Base-by-base conservation (phyloP, 2,329 filamentous ascomycete species). In the Colletotrichum plurivorum region DNA sequence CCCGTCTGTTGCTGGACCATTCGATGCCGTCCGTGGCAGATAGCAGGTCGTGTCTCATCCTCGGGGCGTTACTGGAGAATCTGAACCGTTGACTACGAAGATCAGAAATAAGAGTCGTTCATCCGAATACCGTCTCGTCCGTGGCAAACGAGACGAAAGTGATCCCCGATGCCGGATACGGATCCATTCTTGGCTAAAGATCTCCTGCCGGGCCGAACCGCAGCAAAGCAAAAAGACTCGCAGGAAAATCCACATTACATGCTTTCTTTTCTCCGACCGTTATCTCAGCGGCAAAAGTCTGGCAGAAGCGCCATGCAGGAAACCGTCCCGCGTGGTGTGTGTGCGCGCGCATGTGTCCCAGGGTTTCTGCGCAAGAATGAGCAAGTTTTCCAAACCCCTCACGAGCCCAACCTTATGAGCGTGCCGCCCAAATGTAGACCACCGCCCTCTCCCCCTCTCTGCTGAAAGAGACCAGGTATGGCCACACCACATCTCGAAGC, bases 351-450 rank as follows among this genome's bases (percentile, higher is more conserved):
- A 2, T 43, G 46, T 6, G 43, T n/a, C 16, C 43, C 15, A n/a
- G 16, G 27, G 2, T 41, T 5, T n/a, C 48, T 66, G 69, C 61
- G 69, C 60, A 56, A 65, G 66, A 59, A 70, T 70, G 69, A 71
- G 69, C 69, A 71, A 71, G 69, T 71, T 71, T 67, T 36, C 9
- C 48, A 46, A 48, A 39, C 46, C 56, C 57, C 39, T 36, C 49
- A 27, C 59, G 41, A 36, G 43, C 46, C 5, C 25, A 15, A 20
- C 46, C 16, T 25, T 10, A 13, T 16, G 43, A 43, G 22, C 22
- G 2, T 25, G 22, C 22, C 20, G 54, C 31, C 31, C 31, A 36
- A 36, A 36, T 36, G 10, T 36, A 10, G 31, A 9, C 31, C 31
- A 4, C 31, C 4, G 22, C 22, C 22, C 22, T 25, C 22, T 25